A percentile compares a stretch with the other conserved stretches of the same genome.
Evolutionary conservation across 352 stramenopile species (phyloP).

Genomic region (Plasmopara viticola): DNA sequence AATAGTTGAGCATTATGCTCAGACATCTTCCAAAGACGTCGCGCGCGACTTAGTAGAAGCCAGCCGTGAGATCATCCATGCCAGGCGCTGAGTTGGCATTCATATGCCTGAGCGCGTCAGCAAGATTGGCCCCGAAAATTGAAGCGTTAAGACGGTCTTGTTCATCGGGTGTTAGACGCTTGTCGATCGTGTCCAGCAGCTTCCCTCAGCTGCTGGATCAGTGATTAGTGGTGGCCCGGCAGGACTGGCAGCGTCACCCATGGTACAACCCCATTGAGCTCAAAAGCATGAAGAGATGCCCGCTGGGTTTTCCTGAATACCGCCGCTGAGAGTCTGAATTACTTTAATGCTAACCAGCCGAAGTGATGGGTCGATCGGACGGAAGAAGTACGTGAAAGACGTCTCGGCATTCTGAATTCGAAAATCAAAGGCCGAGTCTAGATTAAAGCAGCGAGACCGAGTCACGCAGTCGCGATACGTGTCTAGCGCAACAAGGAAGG

Average conservation of each 20-base stretch:
- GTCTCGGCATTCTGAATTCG: neutral
- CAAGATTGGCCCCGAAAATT: neutral
- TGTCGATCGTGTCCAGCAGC: too few species aligned
- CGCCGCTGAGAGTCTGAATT: too few species aligned
- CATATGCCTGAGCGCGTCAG: neutral
- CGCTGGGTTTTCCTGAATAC: neutral
- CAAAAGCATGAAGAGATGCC: neutral
- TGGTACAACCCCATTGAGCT: neutral
- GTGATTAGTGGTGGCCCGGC: neutral
- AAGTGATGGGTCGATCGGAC: neutral
- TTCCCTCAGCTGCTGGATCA: too few species aligned
- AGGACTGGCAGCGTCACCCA: neutral
- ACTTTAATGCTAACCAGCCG: too few species aligned
- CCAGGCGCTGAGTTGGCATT: neutral
- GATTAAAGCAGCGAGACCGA: neutral
- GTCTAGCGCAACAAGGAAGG: neutral
- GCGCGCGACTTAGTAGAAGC: neutral
- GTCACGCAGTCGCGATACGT: conserved; percentile 1
- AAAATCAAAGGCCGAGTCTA: neutral
- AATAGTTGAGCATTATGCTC: neutral
- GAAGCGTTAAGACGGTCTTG: neutral
- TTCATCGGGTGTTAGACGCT: neutral
- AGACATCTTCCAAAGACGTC: neutral
- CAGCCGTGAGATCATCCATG: too few species aligned
- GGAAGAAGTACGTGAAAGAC: neutral